Evolutionary conservation across 1,139 yeast genomes (phyloP), one percentile per base, ranked within the genome.

Genomic region (Meyerozyma athensensis): DNA sequence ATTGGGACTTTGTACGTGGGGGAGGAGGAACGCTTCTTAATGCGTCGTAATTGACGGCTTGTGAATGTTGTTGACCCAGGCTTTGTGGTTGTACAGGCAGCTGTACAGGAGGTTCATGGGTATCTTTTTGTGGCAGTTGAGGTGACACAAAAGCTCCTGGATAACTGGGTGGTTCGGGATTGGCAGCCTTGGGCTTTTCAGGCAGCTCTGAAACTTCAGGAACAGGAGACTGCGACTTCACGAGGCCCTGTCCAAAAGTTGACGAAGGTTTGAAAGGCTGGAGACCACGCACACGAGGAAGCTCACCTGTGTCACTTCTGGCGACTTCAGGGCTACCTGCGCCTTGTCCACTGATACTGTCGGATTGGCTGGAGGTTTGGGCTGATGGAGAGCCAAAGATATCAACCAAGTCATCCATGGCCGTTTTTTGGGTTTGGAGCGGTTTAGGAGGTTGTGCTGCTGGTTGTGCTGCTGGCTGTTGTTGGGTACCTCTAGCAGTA

Each of bases 341-440:
- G 30, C 19, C 18, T 16, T n/a, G 18, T 14, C 7, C 13, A 26
- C 30, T 18, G 52, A 51, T 19, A 58, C 50, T 26, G 45, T 39
- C 33, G 63, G 56, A 8, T 56, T 43, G 13, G 63, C 58, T 37
- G 48, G 35, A 8, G 28, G 4, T 2, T 13, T 17, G 8, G 14
- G 39, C 28, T 2, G 47, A 39, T 1, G 61, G 40, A 10, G 76
- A 56, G 16, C 74, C 76, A 50, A 78, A 79, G 32, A 81, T 59
- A 44, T 77, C 86, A 37, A 77, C 75, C 48, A 80, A 65, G 47
- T 86, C 95, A 55, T 75, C 84, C 56, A 84, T 59, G 1, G 89
- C 75, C 4, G 89, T 77, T 35, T 69, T 72, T 30, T 61, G 59
- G 44, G 59, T 50, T 51, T 48, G 49, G 19, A 39, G 30, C 12